Evolutionary conservation across 2,329 filamentous ascomycete genomes (phyloP), one percentile per base, ranked within the genome.

Genomic region (Aspergillus eucalypticola): DNA sequence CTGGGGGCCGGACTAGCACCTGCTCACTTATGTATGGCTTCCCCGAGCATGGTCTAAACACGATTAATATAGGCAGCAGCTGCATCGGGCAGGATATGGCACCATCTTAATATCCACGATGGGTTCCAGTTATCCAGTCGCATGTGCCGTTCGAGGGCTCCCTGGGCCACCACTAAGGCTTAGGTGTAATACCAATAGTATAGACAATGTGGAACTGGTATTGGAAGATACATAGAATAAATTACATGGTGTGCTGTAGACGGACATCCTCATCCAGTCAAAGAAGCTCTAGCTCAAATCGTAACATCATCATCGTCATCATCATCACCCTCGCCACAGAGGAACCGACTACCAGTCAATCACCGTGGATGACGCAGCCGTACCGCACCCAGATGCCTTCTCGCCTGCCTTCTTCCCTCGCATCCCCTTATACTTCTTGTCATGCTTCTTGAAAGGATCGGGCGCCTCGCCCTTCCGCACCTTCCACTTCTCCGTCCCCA

Each of bases 401-500:
- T 68, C 67, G 3, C 69, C 62, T 3, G 71, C 63, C 72, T 85
- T 86, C 67, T 82, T 77, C 0, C 84, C 84, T 70, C 84, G 84
- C 68, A 82, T 74, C 23, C 77, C 78, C 71, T 83, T 82, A 60
- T 86, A 73, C 69, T 81, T 86, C 75, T 79, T 79, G 69, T 88
- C 85, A 56, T 87, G 67, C 56, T 77, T 80, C 52, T 79, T 81
- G 71, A 86, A 87, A 15, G 84, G 83, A 72, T 82, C 79, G 7
- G 71, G 70, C 15, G 77, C 81, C 75, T 95, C 91, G 1, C 83
- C 88, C 75, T 88, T 89, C 78, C 83, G 88, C 17, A 96, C 87
- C 77, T 85, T 90, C 86, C 90, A 96, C 77, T 86, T 88, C 68
- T 82, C 81, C 0, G 92, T 96, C 0, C 91, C 91, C 27, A 96